Base-by-base conservation (phyloP, 352 stramenopile species). In the Phytophthora europaea region DNA sequence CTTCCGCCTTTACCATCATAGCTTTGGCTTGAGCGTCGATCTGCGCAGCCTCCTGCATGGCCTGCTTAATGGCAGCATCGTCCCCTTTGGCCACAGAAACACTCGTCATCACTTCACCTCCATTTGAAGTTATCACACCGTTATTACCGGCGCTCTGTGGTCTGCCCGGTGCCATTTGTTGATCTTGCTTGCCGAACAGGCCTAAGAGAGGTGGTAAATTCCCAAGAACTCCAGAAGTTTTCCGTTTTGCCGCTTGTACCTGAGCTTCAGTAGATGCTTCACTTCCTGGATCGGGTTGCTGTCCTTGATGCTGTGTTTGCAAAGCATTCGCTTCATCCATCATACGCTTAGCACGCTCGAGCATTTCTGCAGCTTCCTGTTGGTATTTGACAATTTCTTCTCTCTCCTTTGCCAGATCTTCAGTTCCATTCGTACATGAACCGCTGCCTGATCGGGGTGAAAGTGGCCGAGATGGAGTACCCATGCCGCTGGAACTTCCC, bases 1-100 rank as follows among this genome's bases (percentile, higher is more conserved):
- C 54, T 70, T 95, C 75, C 0, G 85, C 89, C 56, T 82, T 87
- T 18, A 73, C 73, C 86, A 96, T 94, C 85, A 94, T 94, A 23
- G 75, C 80, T 68, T 90, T 91, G 4, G 83, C 89, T 51, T 95
- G 79, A 4, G 82, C 80, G 31, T 92, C 89, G 4, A 94, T 82
- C 33, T 76, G 64, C 2, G 83, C 73, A 0, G 84, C 85, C 20
- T 94, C 82, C 6, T 70, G 60, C 15, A 92, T 72, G 7, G 81
- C 81, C 52, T 80, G 70, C 8, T 80, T 73, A 28, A 90, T 87
- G 5, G 75, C 62, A 26, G 75, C 68, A 60, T 87, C 79, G 38
- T 86, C 76, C 22, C 72, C 58, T 58, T 40, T 72, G 0, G 50
- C 23, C 10, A 50, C 12, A 5, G 45, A 33, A 38, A 40, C 6